phyloP scores from a whole-genome alignment of 2,329 filamentous ascomycete species.

The Penicillium sp. region DNA sequence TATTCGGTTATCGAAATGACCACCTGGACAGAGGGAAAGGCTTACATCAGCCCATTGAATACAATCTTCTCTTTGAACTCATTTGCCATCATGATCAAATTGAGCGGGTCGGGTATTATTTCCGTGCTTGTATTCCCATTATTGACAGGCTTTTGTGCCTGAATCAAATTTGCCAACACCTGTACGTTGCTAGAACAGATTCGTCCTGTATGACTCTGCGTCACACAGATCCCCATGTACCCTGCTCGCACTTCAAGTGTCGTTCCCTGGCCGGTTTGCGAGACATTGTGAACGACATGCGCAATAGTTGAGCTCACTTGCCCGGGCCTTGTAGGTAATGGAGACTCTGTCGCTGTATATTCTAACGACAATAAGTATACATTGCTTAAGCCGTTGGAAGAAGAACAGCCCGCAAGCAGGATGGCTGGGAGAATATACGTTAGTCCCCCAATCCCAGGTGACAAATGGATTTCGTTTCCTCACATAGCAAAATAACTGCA shows the following conservation, averaged over 20 bases:
- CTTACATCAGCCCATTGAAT: constrained; percentile 18
- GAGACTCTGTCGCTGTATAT: not conserved
- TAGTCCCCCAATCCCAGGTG: not conserved
- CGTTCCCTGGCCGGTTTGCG: constrained; percentile 3
- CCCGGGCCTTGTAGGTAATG: not conserved
- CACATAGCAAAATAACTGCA: constrained; percentile 8
- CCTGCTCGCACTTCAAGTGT: constrained; percentile 11
- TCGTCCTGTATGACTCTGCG: not conserved
- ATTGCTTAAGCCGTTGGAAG: constrained; percentile 10
- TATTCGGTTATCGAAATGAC: not conserved
- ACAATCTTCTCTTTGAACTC: constrained; percentile 15
- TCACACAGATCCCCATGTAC: constrained; percentile 15
- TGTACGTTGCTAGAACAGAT: constrained; percentile 7
- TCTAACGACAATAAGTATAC: constrained; percentile 12
- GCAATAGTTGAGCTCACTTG: constrained; percentile 9
- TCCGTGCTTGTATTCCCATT: not conserved
- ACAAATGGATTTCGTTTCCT: not conserved
- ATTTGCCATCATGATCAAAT: constrained; percentile 17
- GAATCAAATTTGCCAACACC: constrained; percentile 2
- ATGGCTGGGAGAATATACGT: not conserved
- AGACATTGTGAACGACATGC: constrained; percentile 8
- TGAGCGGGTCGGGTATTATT: constrained; percentile 9
- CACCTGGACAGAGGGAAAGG: not conserved
- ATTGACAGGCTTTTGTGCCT: not conserved
- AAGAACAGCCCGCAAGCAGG: constrained; percentile 10